Conservation (phyloP, 2,329 filamentous ascomycete genomes). For the Drechslera avenae region DNA sequence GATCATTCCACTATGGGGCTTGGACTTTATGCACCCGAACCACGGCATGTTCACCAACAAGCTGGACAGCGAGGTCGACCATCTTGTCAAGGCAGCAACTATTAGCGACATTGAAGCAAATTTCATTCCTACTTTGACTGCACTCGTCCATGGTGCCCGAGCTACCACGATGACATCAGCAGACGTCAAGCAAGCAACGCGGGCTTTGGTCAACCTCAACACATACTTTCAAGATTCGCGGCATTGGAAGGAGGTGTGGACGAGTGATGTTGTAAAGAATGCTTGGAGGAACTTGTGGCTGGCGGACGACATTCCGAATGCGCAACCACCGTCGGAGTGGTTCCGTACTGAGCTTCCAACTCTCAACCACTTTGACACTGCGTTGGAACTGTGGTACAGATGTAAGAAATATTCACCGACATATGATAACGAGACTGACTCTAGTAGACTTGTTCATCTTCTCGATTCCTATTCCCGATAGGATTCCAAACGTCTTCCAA, state of each 20-base stretch:
- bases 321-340: slow-evolving; percentile 51
- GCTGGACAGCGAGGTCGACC: slow-evolving; percentile 48
- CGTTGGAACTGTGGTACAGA: slow-evolving; percentile 55
- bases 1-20: slow-evolving; percentile 50
- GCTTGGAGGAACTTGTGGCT: slow-evolving; percentile 55
- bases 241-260: slow-evolving; percentile 56
- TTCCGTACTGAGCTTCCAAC: slow-evolving; percentile 54
- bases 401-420: slow-evolving; percentile 30
- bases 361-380: slow-evolving; percentile 53
- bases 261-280: slow-evolving; percentile 53
- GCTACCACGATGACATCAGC: slow-evolving; percentile 46
- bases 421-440: slow-evolving; percentile 12
- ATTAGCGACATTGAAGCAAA: slow-evolving; percentile 47
- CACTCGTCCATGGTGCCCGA: slow-evolving; percentile 48
- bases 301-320: slow-evolving; percentile 51
- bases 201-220: slow-evolving; percentile 51
- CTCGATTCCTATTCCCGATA: slow-evolving; percentile 61
- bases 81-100: slow-evolving; percentile 42
- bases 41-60: slow-evolving; percentile 52
- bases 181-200: slow-evolving; percentile 50
- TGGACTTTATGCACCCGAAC: slow-evolving; percentile 50
- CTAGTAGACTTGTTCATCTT: slow-evolving; percentile 58
- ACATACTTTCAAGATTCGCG: slow-evolving; percentile 53
- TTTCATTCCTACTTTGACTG: slow-evolving; percentile 50
- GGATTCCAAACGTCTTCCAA: slow-evolving; percentile 65